Percentiles rank a stretch among this genome's conserved stretches.
phyloP scores from a whole-genome alignment of 2,329 filamentous ascomycete species.

The Talaromyces sp. region DNA sequence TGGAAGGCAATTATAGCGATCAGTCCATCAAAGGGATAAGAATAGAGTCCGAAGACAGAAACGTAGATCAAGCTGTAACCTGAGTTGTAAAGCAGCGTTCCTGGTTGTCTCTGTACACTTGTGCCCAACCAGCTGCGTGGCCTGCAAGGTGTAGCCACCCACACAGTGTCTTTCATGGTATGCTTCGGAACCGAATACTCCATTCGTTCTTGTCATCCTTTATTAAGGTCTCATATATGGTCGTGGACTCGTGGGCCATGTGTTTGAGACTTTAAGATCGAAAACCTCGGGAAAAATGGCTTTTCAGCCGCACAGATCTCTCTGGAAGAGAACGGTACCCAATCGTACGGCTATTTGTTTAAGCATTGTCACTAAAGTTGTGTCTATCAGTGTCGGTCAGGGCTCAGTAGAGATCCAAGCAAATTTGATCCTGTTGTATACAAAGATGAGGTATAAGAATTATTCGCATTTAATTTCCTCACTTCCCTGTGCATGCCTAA shows the following conservation, averaged over 20 bases:
- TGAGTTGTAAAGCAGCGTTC: not conserved
- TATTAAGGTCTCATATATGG: not conserved
- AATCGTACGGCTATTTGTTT: not conserved
- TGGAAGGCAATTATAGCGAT: not conserved
- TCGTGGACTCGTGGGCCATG: not conserved
- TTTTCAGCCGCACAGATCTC: not conserved
- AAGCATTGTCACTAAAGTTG: not conserved
- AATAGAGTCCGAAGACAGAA: not conserved
- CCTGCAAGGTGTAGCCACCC: not conserved
- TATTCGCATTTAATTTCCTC: not conserved
- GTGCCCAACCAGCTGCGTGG: not conserved
- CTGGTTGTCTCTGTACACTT: not conserved
- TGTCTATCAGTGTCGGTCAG: not conserved
- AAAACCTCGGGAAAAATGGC: not conserved
- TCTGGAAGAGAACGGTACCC: not conserved
- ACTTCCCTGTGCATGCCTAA: not conserved
- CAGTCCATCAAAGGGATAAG: not conserved
- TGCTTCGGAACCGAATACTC: not conserved
- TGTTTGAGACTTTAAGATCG: not conserved
- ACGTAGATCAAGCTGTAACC: not conserved
- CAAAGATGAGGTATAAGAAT: not conserved
- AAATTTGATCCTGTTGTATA: not conserved
- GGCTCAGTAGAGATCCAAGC: not conserved
- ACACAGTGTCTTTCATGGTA: not conserved
- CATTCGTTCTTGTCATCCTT: not conserved